phyloP scores from a whole-genome alignment of 1,139 yeast genomes.

The Kodamaea fungicola region DNA sequence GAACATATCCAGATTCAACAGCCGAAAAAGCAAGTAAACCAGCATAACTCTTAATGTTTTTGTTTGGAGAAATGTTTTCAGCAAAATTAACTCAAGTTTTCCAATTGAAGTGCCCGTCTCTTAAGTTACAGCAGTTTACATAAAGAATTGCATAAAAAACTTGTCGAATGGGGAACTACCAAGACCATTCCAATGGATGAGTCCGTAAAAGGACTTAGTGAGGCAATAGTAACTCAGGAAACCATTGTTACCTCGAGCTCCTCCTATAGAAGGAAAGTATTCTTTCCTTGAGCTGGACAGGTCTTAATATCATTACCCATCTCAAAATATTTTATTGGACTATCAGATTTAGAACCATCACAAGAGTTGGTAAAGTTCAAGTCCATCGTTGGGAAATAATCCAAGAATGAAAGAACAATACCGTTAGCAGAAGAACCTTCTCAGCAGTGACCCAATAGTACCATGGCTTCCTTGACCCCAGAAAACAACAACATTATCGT shows the following conservation, averaged over 20 bases:
- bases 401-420: conserved; percentile 64
- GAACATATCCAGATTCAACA: conserved; percentile 11
- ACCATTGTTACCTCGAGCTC: conserved; percentile 14
- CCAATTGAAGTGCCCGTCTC: conserved; percentile 52
- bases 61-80: conserved; percentile 12
- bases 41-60: conserved; percentile 13
- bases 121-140: conserved; percentile 16
- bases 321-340: conserved; percentile 13
- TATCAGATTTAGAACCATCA: conserved; percentile 10
- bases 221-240: conserved; percentile 16
- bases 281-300: conserved; percentile 15
- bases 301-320: conserved; percentile 15
- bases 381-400: conserved; percentile 46
- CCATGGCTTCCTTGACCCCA: conserved; percentile 92
- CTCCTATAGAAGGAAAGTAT: conserved; percentile 18
- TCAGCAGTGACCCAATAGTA: conserved; percentile 61
- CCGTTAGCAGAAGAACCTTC: conserved; percentile 64
- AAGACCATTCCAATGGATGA: conserved; percentile 13
- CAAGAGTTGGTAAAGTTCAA: conserved; percentile 17
- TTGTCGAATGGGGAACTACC: conserved; percentile 12
- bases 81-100: conserved; percentile 32
- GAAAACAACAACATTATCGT: conserved; percentile 54
- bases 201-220: conserved; percentile 18
- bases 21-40: conserved; percentile 14
- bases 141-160: conserved; percentile 19